Base-by-base conservation (phyloP, 495 filamentous ascomycete species). In the Delitschia confertaspora region DNA sequence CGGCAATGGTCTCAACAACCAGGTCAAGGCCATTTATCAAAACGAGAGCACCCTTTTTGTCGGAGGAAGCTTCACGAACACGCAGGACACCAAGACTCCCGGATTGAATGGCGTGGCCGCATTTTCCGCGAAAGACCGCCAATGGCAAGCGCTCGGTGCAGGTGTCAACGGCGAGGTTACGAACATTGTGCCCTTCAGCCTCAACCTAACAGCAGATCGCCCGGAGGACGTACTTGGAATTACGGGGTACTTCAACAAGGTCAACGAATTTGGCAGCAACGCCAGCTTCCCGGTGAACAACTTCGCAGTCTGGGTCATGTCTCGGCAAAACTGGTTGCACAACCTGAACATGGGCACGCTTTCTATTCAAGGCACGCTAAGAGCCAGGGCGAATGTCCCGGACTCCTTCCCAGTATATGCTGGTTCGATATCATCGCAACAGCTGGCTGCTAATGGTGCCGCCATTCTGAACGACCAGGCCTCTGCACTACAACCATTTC, bases 221-320 rank as follows among this genome's bases (percentile, higher is more conserved):
- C 76, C 79, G 8, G 85, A 93, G 60, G 72, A 75, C 4, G 82
- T 80, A 22, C 72, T 96, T 36, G 75, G 80, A 3, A 63, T 99
- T 33, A 93, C 78, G 53, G 91, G 91, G 18, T 70, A 78, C 53
- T 99, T 99, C 60, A 69, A 73, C 17, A 65, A 76, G 45, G 71
- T 95, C 19, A 65, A 79, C 14, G 72, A 75, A 2, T 87, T 82
- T 56, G 78, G 66, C 30, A 67, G 65, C 38, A 81, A 77, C 49
- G 53, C 69, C 8, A 71, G 75, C n/a, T 63, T 78, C 8, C 53
- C 72, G 9, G 81, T 78, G 2, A 58, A 73, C 35, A 85, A 88
- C 0, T 88, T 96, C 57, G 91, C 83, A 21, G 68, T 95, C 18
- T 99, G 91, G 91, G 82, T 96, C n/a, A 86, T 87, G 16, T 91